A percentile compares a stretch with the other conserved stretches of the same genome.
Conservation (phyloP, 805 yeast species). For the Peterozyma xylosa region DNA sequence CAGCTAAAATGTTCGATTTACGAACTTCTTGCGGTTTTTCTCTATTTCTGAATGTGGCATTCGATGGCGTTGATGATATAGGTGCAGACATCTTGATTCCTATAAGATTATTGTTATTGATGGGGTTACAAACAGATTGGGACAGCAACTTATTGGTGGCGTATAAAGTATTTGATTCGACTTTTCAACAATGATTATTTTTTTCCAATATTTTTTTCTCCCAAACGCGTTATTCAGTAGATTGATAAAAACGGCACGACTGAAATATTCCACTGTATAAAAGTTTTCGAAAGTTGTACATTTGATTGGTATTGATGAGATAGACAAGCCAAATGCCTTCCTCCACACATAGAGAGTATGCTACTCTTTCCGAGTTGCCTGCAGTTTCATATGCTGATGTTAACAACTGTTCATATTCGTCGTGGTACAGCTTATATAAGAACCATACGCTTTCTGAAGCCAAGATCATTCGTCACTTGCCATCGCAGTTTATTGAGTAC, state of each 20-base stretch:
- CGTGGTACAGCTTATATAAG: constrained; percentile 52
- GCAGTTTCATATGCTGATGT: constrained; percentile 30
- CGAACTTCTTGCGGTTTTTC: constrained; percentile 96
- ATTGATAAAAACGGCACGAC: too few species aligned
- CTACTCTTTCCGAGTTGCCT: constrained; percentile 5
- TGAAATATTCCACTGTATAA: too few species aligned
- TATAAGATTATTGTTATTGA: too few species aligned
- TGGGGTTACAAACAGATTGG: too few species aligned
- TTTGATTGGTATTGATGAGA: not conserved
- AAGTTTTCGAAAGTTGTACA: too few species aligned
- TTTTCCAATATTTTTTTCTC: too few species aligned
- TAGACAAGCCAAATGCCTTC: constrained; percentile 4
- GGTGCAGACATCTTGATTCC: too few species aligned
- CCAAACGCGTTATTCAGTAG: too few species aligned
- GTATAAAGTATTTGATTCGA: too few species aligned
- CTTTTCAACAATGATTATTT: too few species aligned
- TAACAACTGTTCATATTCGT: constrained; percentile 44
- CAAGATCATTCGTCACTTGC: constrained; percentile 48
- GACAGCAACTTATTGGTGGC: too few species aligned
- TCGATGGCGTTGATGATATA: constrained; percentile 38
- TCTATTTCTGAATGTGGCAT: constrained; percentile 85
- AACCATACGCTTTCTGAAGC: constrained; percentile 38
- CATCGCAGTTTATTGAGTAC: constrained; percentile 50
- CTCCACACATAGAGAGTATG: constrained; percentile 1
- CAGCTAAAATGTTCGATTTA: constrained; percentile 81